These are phyloP conservation scores for Alloteropsis semialata DNA, from an alignment of 176 grass and related monocot genomes.

Conservation along the genomic window DNA sequence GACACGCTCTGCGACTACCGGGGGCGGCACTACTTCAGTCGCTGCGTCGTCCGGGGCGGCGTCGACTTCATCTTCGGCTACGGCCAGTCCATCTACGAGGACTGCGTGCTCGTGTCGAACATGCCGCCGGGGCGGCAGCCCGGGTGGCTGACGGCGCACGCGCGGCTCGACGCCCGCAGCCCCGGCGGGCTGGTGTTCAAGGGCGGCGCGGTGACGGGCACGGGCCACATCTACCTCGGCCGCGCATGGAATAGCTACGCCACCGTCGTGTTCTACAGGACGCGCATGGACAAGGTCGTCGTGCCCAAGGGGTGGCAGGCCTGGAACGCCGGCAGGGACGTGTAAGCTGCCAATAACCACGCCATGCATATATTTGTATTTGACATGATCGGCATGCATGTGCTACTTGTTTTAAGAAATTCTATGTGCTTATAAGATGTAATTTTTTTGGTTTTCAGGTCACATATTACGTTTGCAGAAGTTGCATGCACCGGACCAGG, in stretches of 20 bases:
- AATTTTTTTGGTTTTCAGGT: conserved; percentile 20
- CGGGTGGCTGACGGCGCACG: conserved; percentile 57
- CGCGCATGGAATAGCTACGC: conserved; percentile 59
- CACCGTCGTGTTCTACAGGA: conserved; percentile 57
- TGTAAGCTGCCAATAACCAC: background rate
- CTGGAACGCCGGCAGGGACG: conserved; percentile 20
- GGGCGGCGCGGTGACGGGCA: conserved; percentile 16
- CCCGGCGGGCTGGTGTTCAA: conserved; percentile 53
- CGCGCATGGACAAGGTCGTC: conserved; percentile 32
- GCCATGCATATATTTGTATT: no score
- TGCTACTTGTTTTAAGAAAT: no score
- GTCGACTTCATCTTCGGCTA: conserved; percentile 82
- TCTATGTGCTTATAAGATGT: background rate
- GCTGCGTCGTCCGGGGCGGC: conserved; percentile 56
- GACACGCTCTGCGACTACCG: conserved; percentile 63
- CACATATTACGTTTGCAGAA: conserved; percentile 38
- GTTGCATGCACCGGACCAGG: conserved; percentile 33
- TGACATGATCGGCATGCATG: no score
- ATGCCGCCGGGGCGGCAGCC: background rate
- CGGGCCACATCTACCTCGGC: conserved; percentile 44
- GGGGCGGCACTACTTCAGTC: conserved; percentile 70
- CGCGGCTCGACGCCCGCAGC: background rate
- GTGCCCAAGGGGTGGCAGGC: conserved; percentile 53
- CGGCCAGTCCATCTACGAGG: conserved; percentile 71
- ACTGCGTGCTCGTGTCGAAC: conserved; percentile 18